Conservation (phyloP, 2,329 filamentous ascomycete genomes). For the Xylariaceae sp. region DNA sequence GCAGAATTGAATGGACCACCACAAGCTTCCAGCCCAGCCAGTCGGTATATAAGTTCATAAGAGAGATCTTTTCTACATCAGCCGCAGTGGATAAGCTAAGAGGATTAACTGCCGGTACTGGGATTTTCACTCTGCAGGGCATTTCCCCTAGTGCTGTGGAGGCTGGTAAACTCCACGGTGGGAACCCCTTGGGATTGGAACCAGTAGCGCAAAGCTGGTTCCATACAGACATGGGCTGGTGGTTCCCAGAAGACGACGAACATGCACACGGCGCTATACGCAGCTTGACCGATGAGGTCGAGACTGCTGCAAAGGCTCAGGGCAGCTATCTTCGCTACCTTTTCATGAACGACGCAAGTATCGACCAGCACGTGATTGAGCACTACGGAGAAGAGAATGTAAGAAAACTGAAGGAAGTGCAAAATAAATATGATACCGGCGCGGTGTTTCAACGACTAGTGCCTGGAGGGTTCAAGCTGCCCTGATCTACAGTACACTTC, state of each 20-base stretch:
- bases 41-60: conserved; percentile 2
- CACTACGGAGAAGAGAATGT: conserved; percentile 4
- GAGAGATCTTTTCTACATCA: conserved; percentile 5
- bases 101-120: conserved; percentile 3
- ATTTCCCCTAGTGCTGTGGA: conserved; percentile 2
- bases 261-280: not conserved
- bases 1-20: conserved; percentile 7
- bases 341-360: conserved; percentile 15
- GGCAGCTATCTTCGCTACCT: not conserved
- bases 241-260: conserved; percentile 4
- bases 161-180: not conserved
- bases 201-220: conserved; percentile 12
- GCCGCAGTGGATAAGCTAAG: not conserved
- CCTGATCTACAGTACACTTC: too few relatives aligned
- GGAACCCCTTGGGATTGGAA: conserved; percentile 9
- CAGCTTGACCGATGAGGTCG: not conserved
- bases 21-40: conserved; percentile 7
- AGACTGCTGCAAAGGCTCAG: not conserved
- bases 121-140: conserved; percentile 5
- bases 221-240: conserved; percentile 2
- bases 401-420: not conserved
- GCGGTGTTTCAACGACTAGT: conserved; percentile 3
- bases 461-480: not conserved
- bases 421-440: conserved; percentile 6
- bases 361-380: conserved; percentile 6